phyloP scores from a whole-genome alignment of 169 alveolate genomes.

The Babesia sp. region DNA sequence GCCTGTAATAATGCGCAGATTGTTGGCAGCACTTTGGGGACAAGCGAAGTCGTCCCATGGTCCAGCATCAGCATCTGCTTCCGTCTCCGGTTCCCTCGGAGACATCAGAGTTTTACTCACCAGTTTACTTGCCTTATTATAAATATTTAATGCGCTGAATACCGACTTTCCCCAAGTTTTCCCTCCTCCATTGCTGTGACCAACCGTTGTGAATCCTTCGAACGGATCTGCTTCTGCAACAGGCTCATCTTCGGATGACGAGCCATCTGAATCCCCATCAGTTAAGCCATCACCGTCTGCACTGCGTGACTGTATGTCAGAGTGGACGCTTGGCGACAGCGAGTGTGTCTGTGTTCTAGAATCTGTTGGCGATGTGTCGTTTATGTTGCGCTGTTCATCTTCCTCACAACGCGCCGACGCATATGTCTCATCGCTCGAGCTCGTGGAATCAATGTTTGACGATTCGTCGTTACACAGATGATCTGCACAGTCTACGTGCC shows the following conservation, averaged over 20 bases:
- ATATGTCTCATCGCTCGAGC: neutral
- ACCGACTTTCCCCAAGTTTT: neutral
- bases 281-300: neutral
- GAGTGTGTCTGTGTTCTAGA: neutral
- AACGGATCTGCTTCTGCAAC: neutral
- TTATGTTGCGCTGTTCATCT: neutral
- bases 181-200: neutral
- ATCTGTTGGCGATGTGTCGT: neutral
- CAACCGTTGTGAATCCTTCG: neutral
- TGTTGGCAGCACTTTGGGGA: neutral
- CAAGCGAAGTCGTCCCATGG: conserved; percentile 12
- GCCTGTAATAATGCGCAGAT: neutral
- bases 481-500: conserved; percentile 37
- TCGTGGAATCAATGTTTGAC: conserved; percentile 6
- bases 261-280: neutral
- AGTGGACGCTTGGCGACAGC: neutral
- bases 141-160: neutral
- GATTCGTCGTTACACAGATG: conserved; percentile 38
- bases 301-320: neutral
- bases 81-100: neutral
- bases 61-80: neutral
- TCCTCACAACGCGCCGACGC: neutral
- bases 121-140: neutral
- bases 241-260: conserved; percentile 5
- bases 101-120: neutral